Conservation (phyloP, 2,329 filamentous ascomycete species). For the Pestalotiopsis fici region DNA sequence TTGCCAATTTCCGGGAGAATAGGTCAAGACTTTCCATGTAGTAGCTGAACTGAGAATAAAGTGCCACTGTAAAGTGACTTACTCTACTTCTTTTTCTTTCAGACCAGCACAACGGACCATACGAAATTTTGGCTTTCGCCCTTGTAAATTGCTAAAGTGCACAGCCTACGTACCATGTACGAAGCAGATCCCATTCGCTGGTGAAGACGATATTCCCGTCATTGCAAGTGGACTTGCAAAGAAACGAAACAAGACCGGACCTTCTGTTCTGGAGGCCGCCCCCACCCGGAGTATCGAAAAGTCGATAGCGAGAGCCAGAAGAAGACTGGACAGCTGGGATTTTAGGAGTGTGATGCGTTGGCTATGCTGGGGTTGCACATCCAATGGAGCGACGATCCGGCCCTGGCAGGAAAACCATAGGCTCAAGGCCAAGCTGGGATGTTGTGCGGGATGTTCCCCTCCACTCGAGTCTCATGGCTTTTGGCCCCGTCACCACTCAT, state of each 20-base stretch:
- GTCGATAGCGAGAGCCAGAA: background rate
- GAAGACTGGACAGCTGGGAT: conserved; percentile 7
- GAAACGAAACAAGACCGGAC: background rate
- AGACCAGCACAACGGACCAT: background rate
- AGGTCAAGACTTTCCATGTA: background rate
- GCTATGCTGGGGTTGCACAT: conserved; percentile 2
- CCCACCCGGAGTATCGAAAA: conserved; percentile 2
- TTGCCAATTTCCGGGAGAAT: background rate
- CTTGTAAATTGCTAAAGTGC: background rate
- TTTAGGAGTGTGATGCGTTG: conserved; percentile 11
- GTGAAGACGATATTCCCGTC: background rate
- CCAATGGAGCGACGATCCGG: conserved; percentile 5
- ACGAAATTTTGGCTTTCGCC: background rate
- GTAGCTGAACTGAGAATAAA: background rate
- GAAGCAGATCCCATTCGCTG: background rate
- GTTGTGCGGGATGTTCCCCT: background rate
- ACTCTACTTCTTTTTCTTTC: background rate
- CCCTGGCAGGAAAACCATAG: conserved; percentile 8
- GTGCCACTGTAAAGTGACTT: background rate
- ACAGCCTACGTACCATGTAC: background rate
- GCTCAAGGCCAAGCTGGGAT: conserved; percentile 11
- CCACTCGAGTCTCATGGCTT: background rate
- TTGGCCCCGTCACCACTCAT: background rate
- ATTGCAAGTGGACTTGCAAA: background rate
- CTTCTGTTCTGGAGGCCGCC: background rate